Evolutionary conservation across 441 rosid genomes (phyloP).

Genomic region (Flueggea neowawraea): DNA sequence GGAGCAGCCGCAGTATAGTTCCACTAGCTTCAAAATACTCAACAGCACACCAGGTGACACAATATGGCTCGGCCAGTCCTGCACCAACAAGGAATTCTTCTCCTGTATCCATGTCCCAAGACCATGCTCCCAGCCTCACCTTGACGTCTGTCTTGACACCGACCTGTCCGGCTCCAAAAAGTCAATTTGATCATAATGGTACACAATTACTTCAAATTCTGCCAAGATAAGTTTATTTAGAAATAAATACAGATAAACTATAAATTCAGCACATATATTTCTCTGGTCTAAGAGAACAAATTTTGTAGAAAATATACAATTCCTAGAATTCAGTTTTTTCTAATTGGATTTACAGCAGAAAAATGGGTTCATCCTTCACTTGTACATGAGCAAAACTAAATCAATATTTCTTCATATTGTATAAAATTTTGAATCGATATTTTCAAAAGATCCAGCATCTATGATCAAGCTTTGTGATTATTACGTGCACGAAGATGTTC

Average conservation of each 20-base stretch:
- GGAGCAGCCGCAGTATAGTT: slow-evolving; percentile 60
- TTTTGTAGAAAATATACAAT: background rate
- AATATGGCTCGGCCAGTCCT: slow-evolving; percentile 89
- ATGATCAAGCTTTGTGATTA: background rate
- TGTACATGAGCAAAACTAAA: too few species aligned
- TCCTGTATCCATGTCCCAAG: slow-evolving; percentile 83
- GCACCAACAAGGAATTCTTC: slow-evolving; percentile 95
- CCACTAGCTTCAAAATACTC: slow-evolving; percentile 92
- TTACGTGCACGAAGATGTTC: slow-evolving; percentile 1
- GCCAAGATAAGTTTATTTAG: background rate
- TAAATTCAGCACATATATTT: too few species aligned
- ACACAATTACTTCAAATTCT: background rate
- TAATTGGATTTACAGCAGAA: too few species aligned
- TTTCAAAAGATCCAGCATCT: too few species aligned
- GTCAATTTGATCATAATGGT: background rate
- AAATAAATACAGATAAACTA: too few species aligned
- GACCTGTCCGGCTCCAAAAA: slow-evolving; percentile 37
- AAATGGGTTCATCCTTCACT: too few species aligned
- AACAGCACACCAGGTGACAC: slow-evolving; percentile 88
- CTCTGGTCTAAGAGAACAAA: too few species aligned
- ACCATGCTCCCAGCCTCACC: slow-evolving; percentile 93
- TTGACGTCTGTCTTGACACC: slow-evolving; percentile 55
- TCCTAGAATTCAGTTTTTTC: background rate
- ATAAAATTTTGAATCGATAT: too few species aligned
- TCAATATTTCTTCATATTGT: too few species aligned